A percentile compares a stretch with the other conserved stretches of the same genome.
phyloP scores from a whole-genome alignment of 2,329 filamentous ascomycete species.

The Diplodia corticola region DNA sequence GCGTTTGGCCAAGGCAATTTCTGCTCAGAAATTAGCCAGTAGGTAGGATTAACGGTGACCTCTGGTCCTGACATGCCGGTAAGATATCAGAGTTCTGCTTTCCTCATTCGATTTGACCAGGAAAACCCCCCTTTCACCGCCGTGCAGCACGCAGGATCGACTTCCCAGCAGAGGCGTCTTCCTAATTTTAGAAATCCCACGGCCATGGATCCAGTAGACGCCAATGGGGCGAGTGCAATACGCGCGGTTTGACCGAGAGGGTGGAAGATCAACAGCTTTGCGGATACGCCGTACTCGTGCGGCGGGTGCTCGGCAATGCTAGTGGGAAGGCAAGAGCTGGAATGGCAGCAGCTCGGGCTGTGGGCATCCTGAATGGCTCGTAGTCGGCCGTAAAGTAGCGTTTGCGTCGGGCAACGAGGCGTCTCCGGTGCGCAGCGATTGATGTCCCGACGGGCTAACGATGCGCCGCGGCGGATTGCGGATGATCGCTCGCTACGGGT shows the following conservation, averaged over 20 bases:
- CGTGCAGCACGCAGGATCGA: background rate
- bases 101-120: too few species aligned
- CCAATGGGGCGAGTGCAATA: background rate
- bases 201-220: background rate
- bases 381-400: too few species aligned
- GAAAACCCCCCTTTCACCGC: background rate
- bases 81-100: too few species aligned
- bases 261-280: background rate
- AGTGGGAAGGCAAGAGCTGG: background rate
- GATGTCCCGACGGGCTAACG: constrained; percentile 1
- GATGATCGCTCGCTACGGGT: constrained; percentile 16
- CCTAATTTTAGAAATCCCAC: background rate
- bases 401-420: background rate
- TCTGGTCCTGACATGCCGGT: background rate
- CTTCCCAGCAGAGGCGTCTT: background rate
- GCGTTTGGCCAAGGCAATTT: background rate
- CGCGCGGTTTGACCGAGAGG: background rate
- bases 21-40: background rate
- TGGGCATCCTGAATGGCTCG: background rate
- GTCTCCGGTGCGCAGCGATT: background rate
- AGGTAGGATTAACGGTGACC: background rate
- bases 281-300: background rate
- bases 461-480: constrained; percentile 1
- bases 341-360: background rate
- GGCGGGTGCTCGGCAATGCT: background rate